Base-by-base conservation (phyloP, 352 stramenopile genomes). In the Phytophthora podocarpi region DNA sequence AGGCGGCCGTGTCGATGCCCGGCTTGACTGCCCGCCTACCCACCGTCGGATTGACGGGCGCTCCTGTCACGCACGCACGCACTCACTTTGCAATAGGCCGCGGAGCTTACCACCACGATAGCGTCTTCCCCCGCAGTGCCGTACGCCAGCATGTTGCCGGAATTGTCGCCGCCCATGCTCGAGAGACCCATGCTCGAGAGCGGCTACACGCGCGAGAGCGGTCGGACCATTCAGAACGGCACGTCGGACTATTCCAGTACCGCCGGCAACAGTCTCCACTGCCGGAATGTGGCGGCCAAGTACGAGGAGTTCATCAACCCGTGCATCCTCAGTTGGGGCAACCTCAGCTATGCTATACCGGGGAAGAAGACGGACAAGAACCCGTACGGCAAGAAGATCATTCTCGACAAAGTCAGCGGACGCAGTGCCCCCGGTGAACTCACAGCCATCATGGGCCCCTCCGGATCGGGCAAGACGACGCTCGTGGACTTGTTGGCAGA, bases 381-480 rank as follows among this genome's bases (percentile, higher is more conserved):
- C 15, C 52, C 59, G 21, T 45, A 55, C 24, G 68, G 49, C 26
- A 56, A 40, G 35, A 74, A 74, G 27, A 68, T 28, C 16, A 92
- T 92, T 30, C 58, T 92, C 1, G 41, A 72, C n/a, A 68, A 80
- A 32, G 76, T 88, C n/a, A 77, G 67, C 13, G 83, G 83, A 0
- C 82, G 78, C 2, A 80, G 72, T 8, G 66, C 63, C 0, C 79
- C 83, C 0, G 72, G 80, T 4, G 78, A 87, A 30, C 67, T 92
- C 39, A 90, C 72, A 15, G 81, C 78, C 16, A 80, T 90, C 51
- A 85, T 92, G 57, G 79, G 82, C 0, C 79, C 82, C 0, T 91
- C 81, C 0, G 81, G 79, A 13, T 76, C 71, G 0, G 79, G 79
- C 12, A 89, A 89, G 45, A 89, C 81, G 2, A 89, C 81, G 8